A percentile compares a stretch with the other conserved stretches of the same genome.
phyloP scores from a whole-genome alignment of 495 filamentous ascomycete genomes.

The Cudoniella acicularis region DNA sequence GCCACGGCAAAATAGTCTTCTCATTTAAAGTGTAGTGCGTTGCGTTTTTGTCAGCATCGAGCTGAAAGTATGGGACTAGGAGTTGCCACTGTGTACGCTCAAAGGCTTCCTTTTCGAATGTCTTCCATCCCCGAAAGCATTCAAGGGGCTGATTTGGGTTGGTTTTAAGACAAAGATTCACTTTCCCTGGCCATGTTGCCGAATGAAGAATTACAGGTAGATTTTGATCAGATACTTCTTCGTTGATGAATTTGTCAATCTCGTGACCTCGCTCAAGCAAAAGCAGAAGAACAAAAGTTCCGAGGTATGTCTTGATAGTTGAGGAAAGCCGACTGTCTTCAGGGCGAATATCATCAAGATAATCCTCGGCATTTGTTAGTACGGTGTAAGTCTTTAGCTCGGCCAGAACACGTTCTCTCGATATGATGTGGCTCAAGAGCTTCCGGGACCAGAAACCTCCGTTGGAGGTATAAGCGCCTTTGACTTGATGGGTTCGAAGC shows the following conservation, averaged over 20 bases:
- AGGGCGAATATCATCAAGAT: neutral
- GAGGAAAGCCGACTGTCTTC: neutral
- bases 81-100: neutral
- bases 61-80: conserved; percentile 3
- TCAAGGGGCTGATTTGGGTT: neutral
- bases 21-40: neutral
- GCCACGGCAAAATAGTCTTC: neutral
- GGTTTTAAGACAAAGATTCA: neutral
- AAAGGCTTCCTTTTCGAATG: neutral
- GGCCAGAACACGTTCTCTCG: neutral
- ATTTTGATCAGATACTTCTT: conserved; percentile 1
- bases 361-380: neutral
- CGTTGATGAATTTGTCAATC: neutral
- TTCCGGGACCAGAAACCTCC: neutral
- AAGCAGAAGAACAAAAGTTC: neutral
- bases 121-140: neutral
- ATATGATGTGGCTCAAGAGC: neutral
- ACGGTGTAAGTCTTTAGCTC: neutral
- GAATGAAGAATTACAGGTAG: neutral
- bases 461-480: neutral
- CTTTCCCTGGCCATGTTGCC: neutral
- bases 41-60: neutral
- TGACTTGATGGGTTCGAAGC: neutral
- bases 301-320: neutral
- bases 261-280: neutral